Conservation (phyloP, 1,284 basidiomycete species). For the Ceratorhiza oryzae-sativae region DNA sequence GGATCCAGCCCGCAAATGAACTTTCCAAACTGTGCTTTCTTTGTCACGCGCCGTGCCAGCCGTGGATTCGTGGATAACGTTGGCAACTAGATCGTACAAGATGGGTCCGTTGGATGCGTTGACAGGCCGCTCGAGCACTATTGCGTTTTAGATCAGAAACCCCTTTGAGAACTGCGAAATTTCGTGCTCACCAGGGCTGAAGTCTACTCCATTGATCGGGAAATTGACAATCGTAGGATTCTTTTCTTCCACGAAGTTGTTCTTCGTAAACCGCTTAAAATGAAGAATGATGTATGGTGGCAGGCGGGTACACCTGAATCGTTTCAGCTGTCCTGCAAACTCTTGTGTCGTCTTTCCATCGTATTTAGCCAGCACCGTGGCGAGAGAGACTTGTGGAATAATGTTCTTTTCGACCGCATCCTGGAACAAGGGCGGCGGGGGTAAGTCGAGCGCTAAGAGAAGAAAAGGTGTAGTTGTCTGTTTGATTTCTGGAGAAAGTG, state of each 20-base stretch:
- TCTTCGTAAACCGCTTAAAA: slow-evolving; percentile 98
- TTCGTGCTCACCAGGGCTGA: slow-evolving; percentile 77
- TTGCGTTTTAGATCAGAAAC: slow-evolving; percentile 40
- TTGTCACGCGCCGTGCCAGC: slow-evolving; percentile 93
- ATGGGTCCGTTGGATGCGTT: slow-evolving; percentile 62
- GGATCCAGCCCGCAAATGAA: slow-evolving; percentile 73
- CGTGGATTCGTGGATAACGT: slow-evolving; percentile 93
- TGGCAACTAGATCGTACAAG: slow-evolving; percentile 93
- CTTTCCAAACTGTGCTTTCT: slow-evolving; percentile 89
- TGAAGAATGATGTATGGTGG: slow-evolving; percentile 95
- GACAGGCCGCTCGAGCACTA: slow-evolving; percentile 78
- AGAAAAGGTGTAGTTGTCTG: slow-evolving; percentile 89
- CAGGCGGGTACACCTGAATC: slow-evolving; percentile 87
- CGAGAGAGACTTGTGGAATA: slow-evolving; percentile 95
- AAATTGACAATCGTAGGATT: slow-evolving; percentile 99
- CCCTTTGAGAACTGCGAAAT: slow-evolving; percentile 8
- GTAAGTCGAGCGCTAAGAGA: slow-evolving; percentile 94
- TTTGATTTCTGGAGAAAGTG: slow-evolving; percentile 73
- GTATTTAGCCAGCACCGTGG: slow-evolving; percentile 93
- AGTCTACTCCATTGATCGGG: slow-evolving; percentile 89
- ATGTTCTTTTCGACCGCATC: slow-evolving; percentile 96
- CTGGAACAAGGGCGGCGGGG: slow-evolving; percentile 95
- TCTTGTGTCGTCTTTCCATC: slow-evolving; percentile 93
- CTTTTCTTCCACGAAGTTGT: slow-evolving; percentile 97
- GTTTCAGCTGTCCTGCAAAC: slow-evolving; percentile 81